Evolutionary conservation across 2,329 filamentous ascomycete species (phyloP), one percentile per base, ranked within the genome.

Genomic region (Colletotrichum sojae): DNA sequence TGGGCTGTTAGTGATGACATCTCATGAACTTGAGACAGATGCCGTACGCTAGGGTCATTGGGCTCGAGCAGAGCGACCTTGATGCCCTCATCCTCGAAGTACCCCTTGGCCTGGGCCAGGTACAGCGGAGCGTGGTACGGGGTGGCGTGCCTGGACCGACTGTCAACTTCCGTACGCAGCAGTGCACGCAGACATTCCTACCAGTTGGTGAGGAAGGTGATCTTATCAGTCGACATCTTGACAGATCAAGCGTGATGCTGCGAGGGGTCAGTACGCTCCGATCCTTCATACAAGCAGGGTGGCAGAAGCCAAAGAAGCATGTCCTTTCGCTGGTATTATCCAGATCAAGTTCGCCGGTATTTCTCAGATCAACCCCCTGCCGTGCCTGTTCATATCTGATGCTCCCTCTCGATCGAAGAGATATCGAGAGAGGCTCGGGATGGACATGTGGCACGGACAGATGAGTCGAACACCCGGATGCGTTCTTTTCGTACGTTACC

Each of bases 301-400:
- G 66, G 68, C 76, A 43, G 76, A 76, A 79, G 72, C 76, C 83
- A 86, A 89, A 89, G 88, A 91, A 91, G 91, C 91, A 93, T 91
- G 89, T 93, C 89, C 91, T 93, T 93, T 91, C 92, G 91, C 91
- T 92, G 90, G 90, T 87, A 92, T 93, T 92, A 91, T 90, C 89
- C 90, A 92, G 90, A 92, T 93, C 91, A 93, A 93, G 91, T 94
- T 93, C 86, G 84, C 84, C 90, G 90, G 90, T 92, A 91, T 92
- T 88, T 92, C 90, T 92, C 90, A 92, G 90, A 91, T 78, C 79
- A 76, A 76, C 74, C 74, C 75, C 73, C 74, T 73, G 73, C 75
- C 74, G 72, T 74, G 56, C 25, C 61, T 31, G 18, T 27, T 43
- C 49, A 10, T 2, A 4, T 48, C 31, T 16, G 27, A 15, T 16